Conservation (phyloP, 2,329 filamentous ascomycete genomes). For the Ustulina deusta region DNA sequence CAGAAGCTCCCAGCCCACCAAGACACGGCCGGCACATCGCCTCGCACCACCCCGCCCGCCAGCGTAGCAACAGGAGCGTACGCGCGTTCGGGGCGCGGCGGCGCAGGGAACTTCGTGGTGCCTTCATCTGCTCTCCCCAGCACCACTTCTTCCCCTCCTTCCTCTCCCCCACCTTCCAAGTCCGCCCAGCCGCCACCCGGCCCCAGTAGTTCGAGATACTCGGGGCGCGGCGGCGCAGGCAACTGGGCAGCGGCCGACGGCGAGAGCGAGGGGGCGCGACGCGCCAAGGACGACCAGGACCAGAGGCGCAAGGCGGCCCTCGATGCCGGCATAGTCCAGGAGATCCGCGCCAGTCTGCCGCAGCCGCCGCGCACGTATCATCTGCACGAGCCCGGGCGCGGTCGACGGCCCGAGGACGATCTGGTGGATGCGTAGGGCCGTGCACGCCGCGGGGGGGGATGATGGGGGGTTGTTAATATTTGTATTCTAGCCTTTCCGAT, state of each 20-base stretch:
- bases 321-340: conserved; percentile 47
- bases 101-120: conserved; percentile 69
- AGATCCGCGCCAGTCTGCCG: conserved; percentile 47
- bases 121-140: conserved; percentile 50
- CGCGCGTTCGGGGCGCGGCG: conserved; percentile 63
- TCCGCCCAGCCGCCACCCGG: neutral
- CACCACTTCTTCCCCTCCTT: conserved; percentile 39
- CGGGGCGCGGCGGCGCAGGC: conserved; percentile 69
- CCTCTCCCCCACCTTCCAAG: conserved; percentile 39
- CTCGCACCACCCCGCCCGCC: conserved; percentile 28
- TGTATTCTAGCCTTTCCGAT: neutral
- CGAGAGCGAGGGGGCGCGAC: conserved; percentile 31
- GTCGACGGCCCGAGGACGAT: conserved; percentile 39
- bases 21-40: conserved; percentile 37
- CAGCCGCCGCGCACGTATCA: conserved; percentile 47
- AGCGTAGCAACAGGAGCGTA: conserved; percentile 41
- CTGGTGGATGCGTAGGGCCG: conserved; percentile 11
- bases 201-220: conserved; percentile 31
- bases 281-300: conserved; percentile 45
- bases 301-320: conserved; percentile 46
- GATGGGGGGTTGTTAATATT: neutral
- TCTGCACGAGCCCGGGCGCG: conserved; percentile 44
- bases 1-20: conserved; percentile 43
- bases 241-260: conserved; percentile 56
- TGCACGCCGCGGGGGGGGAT: too few species aligned